Evolutionary conservation across 352 stramenopile species (phyloP).

Genomic region (Phytophthora pseudosyringae): DNA sequence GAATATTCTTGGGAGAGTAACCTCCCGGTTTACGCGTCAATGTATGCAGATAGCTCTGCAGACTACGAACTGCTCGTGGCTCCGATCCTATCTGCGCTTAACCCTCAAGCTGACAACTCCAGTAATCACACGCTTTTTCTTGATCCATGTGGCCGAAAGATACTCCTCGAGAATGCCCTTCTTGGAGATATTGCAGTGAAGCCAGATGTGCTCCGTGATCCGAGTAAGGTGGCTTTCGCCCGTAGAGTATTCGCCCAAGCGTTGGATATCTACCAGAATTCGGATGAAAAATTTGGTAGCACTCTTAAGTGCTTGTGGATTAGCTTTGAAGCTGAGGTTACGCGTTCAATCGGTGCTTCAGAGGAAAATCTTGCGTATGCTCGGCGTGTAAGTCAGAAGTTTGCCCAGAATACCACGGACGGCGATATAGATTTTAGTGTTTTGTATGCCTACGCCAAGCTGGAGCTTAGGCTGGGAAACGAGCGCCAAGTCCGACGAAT

Average conservation of each 20-base stretch:
- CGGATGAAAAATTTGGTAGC: slow-evolving; percentile 20
- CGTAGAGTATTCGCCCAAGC: slow-evolving; percentile 43
- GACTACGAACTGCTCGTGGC: slow-evolving; percentile 45
- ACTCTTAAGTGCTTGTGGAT: slow-evolving; percentile 58
- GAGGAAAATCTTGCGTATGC: slow-evolving; percentile 15
- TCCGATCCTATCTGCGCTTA: slow-evolving; percentile 55
- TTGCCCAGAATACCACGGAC: slow-evolving; percentile 25
- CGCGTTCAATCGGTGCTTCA: background rate
- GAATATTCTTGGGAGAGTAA: slow-evolving; percentile 25
- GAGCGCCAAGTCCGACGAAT: slow-evolving; percentile 53
- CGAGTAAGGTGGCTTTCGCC: slow-evolving; percentile 53
- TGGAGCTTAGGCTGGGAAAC: slow-evolving; percentile 59
- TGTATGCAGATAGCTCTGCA: slow-evolving; percentile 47
- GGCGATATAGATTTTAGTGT: slow-evolving; percentile 30
- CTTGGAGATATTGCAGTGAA: slow-evolving; percentile 37
- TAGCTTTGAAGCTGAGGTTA: slow-evolving; percentile 49
- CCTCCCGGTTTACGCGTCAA: slow-evolving; percentile 13
- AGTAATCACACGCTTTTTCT: slow-evolving; percentile 36
- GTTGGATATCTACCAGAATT: slow-evolving; percentile 28
- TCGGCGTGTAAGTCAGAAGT: slow-evolving; percentile 45
- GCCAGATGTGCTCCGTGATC: slow-evolving; percentile 29
- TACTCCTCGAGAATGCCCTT: slow-evolving; percentile 31
- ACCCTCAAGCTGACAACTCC: slow-evolving; percentile 22
- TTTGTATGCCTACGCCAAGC: slow-evolving; percentile 59
- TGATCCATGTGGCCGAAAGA: slow-evolving; percentile 29